These are phyloP conservation scores for Phlyctochytrium bullatum DNA, from an alignment of 192 early-diverging fungal genomes.

Conservation along the genomic window DNA sequence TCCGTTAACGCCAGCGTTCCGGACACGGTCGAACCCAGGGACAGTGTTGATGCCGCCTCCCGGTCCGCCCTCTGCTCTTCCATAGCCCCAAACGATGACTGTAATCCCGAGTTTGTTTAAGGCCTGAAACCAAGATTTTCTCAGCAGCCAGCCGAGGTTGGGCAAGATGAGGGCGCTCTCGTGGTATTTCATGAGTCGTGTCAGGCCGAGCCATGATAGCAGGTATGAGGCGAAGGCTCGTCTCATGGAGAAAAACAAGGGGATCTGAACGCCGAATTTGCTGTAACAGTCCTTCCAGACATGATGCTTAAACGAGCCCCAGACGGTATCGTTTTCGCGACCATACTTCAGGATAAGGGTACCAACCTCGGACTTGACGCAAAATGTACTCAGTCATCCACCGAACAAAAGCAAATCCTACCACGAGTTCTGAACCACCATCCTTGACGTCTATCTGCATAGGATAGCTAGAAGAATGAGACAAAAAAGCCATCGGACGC, in stretches of 20 bases:
- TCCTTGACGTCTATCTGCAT: conserved; percentile 52
- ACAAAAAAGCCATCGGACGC: background rate
- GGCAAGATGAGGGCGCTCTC: conserved; percentile 44
- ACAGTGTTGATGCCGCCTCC: conserved; percentile 45
- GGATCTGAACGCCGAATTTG: conserved; percentile 36
- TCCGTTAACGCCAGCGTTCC: conserved; percentile 40
- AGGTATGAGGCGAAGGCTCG: conserved; percentile 15
- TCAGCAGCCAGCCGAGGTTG: conserved; percentile 31
- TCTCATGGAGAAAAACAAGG: conserved; percentile 36
- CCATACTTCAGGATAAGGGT: conserved; percentile 33
- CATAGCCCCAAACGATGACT: conserved; percentile 41
- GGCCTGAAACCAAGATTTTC: conserved; percentile 22
- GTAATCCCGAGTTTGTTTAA: conserved; percentile 37
- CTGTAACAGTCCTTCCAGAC: conserved; percentile 27
- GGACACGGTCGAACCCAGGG: conserved; percentile 31
- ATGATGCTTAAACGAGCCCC: conserved; percentile 37
- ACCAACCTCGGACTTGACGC: conserved; percentile 29
- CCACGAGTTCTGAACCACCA: conserved; percentile 39
- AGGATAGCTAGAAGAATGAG: conserved; percentile 24
- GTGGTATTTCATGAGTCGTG: conserved; percentile 30
- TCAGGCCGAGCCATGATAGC: conserved; percentile 33
- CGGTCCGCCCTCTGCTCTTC: conserved; percentile 14
- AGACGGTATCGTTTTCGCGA: conserved; percentile 37
- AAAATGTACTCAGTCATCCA: conserved; percentile 3
- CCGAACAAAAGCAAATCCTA: background rate